phyloP scores from a whole-genome alignment of 768 basidiomycete genomes.

The Dioszegia crocea region DNA sequence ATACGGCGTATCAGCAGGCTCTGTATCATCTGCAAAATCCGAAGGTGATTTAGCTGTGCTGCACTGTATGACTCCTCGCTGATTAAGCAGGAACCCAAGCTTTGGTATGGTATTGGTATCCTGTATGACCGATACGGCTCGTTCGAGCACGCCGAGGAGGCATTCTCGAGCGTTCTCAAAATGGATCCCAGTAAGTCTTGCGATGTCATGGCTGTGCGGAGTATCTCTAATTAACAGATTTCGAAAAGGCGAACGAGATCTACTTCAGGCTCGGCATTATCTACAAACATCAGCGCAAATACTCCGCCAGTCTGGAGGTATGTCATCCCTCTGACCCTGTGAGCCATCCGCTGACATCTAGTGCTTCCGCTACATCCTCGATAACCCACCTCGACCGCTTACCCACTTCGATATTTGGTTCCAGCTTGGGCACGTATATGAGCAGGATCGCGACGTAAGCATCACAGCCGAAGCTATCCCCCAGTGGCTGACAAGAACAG shows the following conservation, averaged over 20 bases:
- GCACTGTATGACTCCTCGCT: not conserved
- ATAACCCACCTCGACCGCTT: slow-evolving; percentile 89
- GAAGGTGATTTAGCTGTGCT: slow-evolving; percentile 58
- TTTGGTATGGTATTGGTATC: slow-evolving; percentile 99
- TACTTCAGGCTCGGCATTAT: slow-evolving; percentile 97
- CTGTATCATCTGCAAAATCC: slow-evolving; percentile 92
- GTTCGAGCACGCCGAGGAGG: slow-evolving; percentile 97
- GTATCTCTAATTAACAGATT: slow-evolving; percentile 56
- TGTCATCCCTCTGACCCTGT: slow-evolving; percentile 12
- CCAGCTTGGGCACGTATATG: slow-evolving; percentile 98
- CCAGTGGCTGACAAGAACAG: slow-evolving; percentile 52
- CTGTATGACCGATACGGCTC: slow-evolving; percentile 98
- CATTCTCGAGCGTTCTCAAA: slow-evolving; percentile 87
- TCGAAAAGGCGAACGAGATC: slow-evolving; percentile 98
- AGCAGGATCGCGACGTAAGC: slow-evolving; percentile 90
- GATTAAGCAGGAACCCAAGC: slow-evolving; percentile 78
- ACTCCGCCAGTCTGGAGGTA: slow-evolving; percentile 69
- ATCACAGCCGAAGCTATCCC: not conserved
- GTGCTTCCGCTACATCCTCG: slow-evolving; percentile 94
- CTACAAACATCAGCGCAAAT: slow-evolving; percentile 98
- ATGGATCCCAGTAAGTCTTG: slow-evolving; percentile 83
- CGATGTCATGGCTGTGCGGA: not conserved
- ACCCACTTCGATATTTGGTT: slow-evolving; percentile 99
- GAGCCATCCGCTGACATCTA: slow-evolving; percentile 20
- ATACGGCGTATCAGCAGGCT: slow-evolving; percentile 96